phyloP scores from a whole-genome alignment of 192 early-diverging fungal species.

The Coemansia sp. region DNA sequence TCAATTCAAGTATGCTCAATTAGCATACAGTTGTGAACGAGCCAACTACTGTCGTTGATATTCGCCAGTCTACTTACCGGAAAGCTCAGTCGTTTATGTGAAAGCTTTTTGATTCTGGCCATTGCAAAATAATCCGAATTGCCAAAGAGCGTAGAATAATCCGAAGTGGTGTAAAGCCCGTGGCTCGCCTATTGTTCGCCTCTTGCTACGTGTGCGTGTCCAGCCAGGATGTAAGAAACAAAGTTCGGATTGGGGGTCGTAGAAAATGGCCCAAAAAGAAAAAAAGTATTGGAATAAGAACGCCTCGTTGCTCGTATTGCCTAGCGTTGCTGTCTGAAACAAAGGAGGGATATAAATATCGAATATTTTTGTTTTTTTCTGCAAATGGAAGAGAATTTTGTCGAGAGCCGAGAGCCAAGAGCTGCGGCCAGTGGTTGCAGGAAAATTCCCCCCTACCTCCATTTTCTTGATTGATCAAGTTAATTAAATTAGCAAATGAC shows the following conservation, averaged over 20 bases:
- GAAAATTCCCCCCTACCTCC: neutral
- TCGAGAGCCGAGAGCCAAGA: neutral
- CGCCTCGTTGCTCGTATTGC: neutral
- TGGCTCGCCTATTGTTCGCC: neutral
- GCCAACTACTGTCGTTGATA: neutral
- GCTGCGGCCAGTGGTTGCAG: neutral
- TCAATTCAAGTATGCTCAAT: neutral
- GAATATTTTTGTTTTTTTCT: neutral
- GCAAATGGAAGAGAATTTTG: neutral
- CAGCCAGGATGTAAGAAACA: constrained; percentile 1
- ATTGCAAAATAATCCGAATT: constrained; percentile 15
- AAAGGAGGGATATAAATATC: neutral
- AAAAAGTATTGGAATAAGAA: neutral
- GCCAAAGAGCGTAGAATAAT: neutral
- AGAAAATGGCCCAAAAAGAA: neutral
- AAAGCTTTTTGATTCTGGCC: constrained; percentile 53
- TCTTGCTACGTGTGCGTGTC: neutral
- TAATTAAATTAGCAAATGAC: neutral
- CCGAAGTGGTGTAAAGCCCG: neutral
- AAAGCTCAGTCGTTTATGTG: constrained; percentile 51
- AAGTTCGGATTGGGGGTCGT: neutral
- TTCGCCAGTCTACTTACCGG: constrained; percentile 39
- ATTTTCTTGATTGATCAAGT: neutral
- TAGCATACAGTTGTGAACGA: neutral
- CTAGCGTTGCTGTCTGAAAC: neutral